phyloP scores from a whole-genome alignment of 1,139 yeast species.

The Protomyces arabidopsidicola region DNA sequence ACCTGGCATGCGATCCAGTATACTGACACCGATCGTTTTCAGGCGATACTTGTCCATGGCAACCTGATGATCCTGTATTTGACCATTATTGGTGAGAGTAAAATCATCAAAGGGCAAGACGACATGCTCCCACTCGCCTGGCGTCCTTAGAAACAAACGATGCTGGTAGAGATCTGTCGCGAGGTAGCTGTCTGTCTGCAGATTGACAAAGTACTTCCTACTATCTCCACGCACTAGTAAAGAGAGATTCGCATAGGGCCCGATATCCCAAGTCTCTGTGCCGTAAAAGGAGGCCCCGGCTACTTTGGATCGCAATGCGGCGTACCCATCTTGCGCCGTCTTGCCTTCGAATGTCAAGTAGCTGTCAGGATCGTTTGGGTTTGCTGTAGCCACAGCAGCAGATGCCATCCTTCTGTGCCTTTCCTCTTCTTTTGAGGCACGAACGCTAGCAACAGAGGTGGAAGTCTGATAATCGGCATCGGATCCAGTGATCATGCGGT shows the following conservation, averaged over 20 bases:
- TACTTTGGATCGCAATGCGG: slow-evolving; percentile 78
- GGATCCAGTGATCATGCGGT: slow-evolving; percentile 11
- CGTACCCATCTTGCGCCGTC: slow-evolving; percentile 53
- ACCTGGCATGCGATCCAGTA: slow-evolving; percentile 74
- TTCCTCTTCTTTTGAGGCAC: background rate
- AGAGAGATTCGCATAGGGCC: slow-evolving; percentile 54
- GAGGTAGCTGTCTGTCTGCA: slow-evolving; percentile 62
- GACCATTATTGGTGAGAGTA: slow-evolving; percentile 79
- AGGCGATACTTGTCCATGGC: slow-evolving; percentile 62
- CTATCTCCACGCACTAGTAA: slow-evolving; percentile 70
- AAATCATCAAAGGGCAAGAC: slow-evolving; percentile 53
- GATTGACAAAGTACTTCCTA: slow-evolving; percentile 69
- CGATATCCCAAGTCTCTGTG: slow-evolving; percentile 55
- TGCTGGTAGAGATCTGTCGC: slow-evolving; percentile 80
- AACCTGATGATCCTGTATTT: slow-evolving; percentile 59
- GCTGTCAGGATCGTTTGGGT: background rate
- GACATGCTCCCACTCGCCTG: slow-evolving; percentile 67
- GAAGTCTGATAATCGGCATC: slow-evolving; percentile 18
- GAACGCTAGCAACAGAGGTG: slow-evolving; percentile 2
- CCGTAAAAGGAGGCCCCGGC: slow-evolving; percentile 38
- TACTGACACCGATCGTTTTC: slow-evolving; percentile 72
- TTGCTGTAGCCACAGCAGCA: background rate
- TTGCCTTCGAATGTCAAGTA: slow-evolving; percentile 15
- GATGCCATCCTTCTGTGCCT: background rate
- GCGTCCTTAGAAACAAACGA: slow-evolving; percentile 56